A percentile compares a stretch with the other conserved stretches of the same genome.
Evolutionary conservation across 2,329 filamentous ascomycete species (phyloP).

Genomic region (Aspergillus tamarii): DNA sequence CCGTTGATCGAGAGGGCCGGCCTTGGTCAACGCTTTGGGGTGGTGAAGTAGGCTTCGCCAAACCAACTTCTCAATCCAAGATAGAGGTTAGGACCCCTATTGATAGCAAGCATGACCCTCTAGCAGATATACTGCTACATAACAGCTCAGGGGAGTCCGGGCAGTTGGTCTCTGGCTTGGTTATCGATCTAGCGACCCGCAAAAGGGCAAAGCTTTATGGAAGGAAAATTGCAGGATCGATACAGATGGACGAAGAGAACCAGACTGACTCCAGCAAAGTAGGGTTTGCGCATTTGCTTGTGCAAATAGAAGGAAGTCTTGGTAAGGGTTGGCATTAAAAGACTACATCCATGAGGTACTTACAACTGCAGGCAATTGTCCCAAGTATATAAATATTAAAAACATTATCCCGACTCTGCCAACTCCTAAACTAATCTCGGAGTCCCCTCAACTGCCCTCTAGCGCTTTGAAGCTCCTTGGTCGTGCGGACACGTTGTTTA

Average conservation of each 20-base stretch:
- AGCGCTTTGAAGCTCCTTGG: constrained; percentile 63
- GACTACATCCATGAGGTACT: neutral
- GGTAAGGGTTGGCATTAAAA: constrained; percentile 40
- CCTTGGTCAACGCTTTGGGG: constrained; percentile 82
- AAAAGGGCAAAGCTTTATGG: constrained; percentile 76
- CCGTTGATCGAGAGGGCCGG: constrained; percentile 64
- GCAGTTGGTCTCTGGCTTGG: constrained; percentile 63
- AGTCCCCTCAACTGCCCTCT: constrained; percentile 52
- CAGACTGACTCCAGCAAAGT: constrained; percentile 12
- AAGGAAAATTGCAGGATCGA: constrained; percentile 66
- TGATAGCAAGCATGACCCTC: constrained; percentile 68
- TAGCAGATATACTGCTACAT: constrained; percentile 65
- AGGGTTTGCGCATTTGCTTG: constrained; percentile 58
- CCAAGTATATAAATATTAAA: constrained; percentile 83
- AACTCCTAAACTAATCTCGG: constrained; percentile 55
- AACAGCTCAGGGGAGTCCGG: constrained; percentile 40
- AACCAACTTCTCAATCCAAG: constrained; percentile 63
- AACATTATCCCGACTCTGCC: constrained; percentile 60
- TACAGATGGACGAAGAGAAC: constrained; percentile 37
- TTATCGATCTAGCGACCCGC: constrained; percentile 67
- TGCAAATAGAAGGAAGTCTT: constrained; percentile 71
- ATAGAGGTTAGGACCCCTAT: constrained; percentile 67
- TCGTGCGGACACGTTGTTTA: constrained; percentile 75
- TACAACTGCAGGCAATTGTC: constrained; percentile 67
- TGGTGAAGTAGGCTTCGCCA: constrained; percentile 70